Base-by-base conservation (phyloP, 306 rosid genomes). In the Cicer cuneatum region DNA sequence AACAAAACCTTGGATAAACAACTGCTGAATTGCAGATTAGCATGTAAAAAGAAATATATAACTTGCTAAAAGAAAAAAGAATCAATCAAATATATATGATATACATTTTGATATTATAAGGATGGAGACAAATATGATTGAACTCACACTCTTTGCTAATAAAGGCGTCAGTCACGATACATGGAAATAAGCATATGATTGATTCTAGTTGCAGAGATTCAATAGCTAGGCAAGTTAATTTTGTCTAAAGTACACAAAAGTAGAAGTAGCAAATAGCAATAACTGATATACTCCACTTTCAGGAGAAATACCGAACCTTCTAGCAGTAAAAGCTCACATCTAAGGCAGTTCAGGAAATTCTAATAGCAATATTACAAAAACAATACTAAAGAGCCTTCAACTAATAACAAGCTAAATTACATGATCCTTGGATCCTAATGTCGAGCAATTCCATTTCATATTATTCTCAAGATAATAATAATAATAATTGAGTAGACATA, bases 321-420 rank as follows among this genome's bases (percentile, higher is more conserved):
- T 13, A 21, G 69, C 40, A 41, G 18, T 33, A 70, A 67, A 71
- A 78, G 21, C 77, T 57, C 46, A 16, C 41, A 74, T 15, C 66
- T 64, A 41, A 76, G 61, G 64, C 63, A 52, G 62, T n/a, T 39
- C 52, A 29, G 18, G 38, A 79, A 83, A 41, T 43, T 59, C 15
- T 21, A 47, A 58, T 38, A 47, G 13, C 57, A 61, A 75, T 67
- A 29, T 49, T 59, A 12, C 29, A 74, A 33, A 8, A 11, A 58
- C 60, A 42, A 35, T 51, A 46, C 41, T 14, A 15, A 43, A 47
- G 16, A n/a, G 5, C 62, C 15, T 45, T n/a, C 46, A 21, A 21
- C 43, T n/a, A 46, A 19, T 61, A 56, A 48, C 60, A 43, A 53
- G 43, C 43, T 51, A 71, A 62, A 37, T 21, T 42, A 71, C 59